These are phyloP conservation scores for Dactylis glomerata DNA, from an alignment of 176 grass and related monocot genomes.

Conservation along the genomic window DNA sequence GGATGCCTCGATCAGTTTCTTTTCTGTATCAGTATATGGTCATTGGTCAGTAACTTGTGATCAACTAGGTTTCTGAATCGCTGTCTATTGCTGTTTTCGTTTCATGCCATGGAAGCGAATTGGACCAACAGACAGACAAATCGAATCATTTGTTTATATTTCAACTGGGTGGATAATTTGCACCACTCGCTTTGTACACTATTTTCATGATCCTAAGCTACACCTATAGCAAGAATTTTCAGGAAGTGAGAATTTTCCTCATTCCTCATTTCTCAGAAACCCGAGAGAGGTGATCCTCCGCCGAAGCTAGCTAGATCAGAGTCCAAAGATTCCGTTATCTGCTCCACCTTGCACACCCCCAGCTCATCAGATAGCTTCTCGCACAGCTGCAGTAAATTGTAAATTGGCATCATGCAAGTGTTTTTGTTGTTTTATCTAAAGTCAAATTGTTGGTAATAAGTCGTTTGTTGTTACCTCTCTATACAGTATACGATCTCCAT, in stretches of 20 bases:
- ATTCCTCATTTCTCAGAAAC: conserved; percentile 30
- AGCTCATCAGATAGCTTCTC: conserved; percentile 62
- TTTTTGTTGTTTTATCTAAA: not conserved
- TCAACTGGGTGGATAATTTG: conserved; percentile 27
- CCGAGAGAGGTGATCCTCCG: conserved; percentile 22
- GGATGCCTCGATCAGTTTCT: too few relatives aligned
- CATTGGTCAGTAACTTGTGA: not conserved
- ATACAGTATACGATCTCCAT: conserved; percentile 66
- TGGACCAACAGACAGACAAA: not conserved
- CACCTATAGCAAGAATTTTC: not conserved
- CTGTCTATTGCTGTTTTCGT: not conserved
- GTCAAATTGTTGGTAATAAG: not conserved
- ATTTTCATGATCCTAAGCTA: conserved; percentile 31
- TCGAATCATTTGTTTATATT: conserved; percentile 26
- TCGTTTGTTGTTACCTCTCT: conserved; percentile 56
- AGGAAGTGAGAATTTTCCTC: conserved; percentile 13
- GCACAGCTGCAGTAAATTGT: conserved; percentile 54
- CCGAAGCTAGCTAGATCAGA: conserved; percentile 36
- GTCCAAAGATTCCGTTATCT: conserved; percentile 35
- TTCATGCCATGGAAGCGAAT: not conserved
- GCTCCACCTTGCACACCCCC: conserved; percentile 47
- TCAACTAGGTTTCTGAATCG: not conserved
- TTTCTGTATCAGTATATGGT: not conserved
- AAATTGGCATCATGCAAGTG: not conserved
- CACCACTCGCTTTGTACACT: conserved; percentile 41